phyloP scores from a whole-genome alignment of 1,139 yeast genomes.

The Suhomyces anneliseae region DNA sequence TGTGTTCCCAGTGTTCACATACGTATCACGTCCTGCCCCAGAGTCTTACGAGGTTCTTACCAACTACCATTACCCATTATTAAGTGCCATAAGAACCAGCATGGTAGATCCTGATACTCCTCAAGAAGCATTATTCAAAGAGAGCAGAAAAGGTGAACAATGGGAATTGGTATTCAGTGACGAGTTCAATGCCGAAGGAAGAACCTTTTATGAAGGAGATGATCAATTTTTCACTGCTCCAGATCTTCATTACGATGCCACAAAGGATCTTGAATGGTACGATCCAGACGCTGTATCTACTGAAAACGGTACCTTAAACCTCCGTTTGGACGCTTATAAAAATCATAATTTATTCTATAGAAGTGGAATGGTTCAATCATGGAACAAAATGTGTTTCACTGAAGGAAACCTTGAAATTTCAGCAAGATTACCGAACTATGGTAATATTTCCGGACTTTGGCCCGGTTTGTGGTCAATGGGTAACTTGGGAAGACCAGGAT shows the following conservation, averaged over 20 bases:
- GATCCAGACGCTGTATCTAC: constrained; percentile 35
- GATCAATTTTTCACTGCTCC: constrained; percentile 32
- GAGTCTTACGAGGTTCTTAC: constrained; percentile 23
- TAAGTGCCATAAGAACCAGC: constrained; percentile 25
- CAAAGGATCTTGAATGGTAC: constrained; percentile 34
- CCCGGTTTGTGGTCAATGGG: constrained; percentile 37
- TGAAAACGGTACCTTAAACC: constrained; percentile 25
- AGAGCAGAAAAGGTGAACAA: constrained; percentile 17
- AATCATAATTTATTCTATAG: constrained; percentile 29
- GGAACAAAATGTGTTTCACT: constrained; percentile 32
- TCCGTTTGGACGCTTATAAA: constrained; percentile 30
- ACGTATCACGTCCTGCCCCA: constrained; percentile 19
- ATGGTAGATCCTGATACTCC: constrained; percentile 32
- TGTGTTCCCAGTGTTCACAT: constrained; percentile 26
- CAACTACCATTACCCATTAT: constrained; percentile 22
- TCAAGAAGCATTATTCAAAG: constrained; percentile 13
- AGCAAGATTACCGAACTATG: constrained; percentile 29
- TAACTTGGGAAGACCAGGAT: constrained; percentile 31
- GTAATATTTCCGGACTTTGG: constrained; percentile 31
- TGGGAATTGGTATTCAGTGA: constrained; percentile 31
- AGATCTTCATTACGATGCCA: constrained; percentile 30
- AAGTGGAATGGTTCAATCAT: constrained; percentile 32
- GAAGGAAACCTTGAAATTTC: constrained; percentile 27
- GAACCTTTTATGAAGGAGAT: constrained; percentile 33
- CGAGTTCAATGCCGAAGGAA: constrained; percentile 30